phyloP scores from a whole-genome alignment of 257 asterid species.

The Primulina eburnea region DNA sequence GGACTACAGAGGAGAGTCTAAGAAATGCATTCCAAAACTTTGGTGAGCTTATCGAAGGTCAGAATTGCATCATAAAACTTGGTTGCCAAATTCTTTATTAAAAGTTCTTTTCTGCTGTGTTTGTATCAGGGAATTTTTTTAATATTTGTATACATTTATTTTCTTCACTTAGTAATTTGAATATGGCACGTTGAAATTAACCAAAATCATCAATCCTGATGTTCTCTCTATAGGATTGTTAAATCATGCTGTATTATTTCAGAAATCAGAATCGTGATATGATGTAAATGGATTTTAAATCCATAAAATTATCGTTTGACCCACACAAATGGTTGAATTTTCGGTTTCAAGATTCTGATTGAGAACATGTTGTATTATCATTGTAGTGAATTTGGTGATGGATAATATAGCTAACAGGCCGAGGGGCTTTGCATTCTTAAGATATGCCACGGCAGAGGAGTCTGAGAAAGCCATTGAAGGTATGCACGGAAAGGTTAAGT shows the following conservation, averaged over 20 bases:
- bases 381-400: slow-evolving; percentile 74
- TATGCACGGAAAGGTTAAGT: slow-evolving; percentile 90
- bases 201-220: neutral
- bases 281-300: neutral
- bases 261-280: too few species aligned
- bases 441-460: slow-evolving; percentile 64
- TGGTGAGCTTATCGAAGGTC: slow-evolving; percentile 81
- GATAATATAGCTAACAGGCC: slow-evolving; percentile 84
- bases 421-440: slow-evolving; percentile 78
- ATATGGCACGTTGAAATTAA: neutral
- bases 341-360: slow-evolving; percentile 4
- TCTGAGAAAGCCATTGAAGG: slow-evolving; percentile 82
- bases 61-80: neutral
- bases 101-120: neutral
- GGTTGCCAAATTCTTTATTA: slow-evolving; percentile 1
- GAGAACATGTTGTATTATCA: slow-evolving; percentile 2
- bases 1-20: slow-evolving; percentile 74
- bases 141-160: too few species aligned
- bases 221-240: neutral
- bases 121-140: neutral
- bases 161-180: neutral
- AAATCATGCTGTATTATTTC: neutral
- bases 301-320: neutral
- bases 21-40: slow-evolving; percentile 54
- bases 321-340: neutral